Evolutionary conservation across 305 asterid genomes (phyloP), one percentile per base, ranked within the genome.

Genomic region (Rubia tinctorum): DNA sequence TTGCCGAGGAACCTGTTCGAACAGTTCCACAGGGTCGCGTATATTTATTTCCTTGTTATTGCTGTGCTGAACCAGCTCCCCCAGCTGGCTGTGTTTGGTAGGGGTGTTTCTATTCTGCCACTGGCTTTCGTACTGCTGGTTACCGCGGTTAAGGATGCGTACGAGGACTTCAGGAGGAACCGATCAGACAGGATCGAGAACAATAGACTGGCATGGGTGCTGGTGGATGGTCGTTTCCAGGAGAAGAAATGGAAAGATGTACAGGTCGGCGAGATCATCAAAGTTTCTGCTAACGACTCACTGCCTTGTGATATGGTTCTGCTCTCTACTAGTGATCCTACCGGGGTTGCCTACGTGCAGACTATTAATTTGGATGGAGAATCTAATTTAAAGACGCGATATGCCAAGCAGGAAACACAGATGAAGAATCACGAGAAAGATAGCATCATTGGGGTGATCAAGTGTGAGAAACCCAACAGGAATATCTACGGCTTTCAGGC

Each of bases 261-360:
- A 65, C 71, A 82, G 34, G 98, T 93, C 5, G 97, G 99, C 59
- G 98, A 95, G 82, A 73, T 89, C 72, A 81, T 95, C 78, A 95
- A 88, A 79, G 75, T 92, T 73, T 84, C 82, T 27, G 86, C 85
- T 18, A 88, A 87, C 37, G 91, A 87, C 18, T 85, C 96, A 27
- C 89, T 90, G 77, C 99, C 99, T n/a, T 95, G 99, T 81, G 99
- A 95, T 68, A 88, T 92, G 98, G 98, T 95, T n/a, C 75, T 95
- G 62, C 90, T 95, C 76, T 92, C 97, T 1, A 95, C 99, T 2
- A 89, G 98, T 66, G 99, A 95, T 73, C 47, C 87, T 2, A 90
- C 97, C 22, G 99, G 99, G 11, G 99, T 95, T 22, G 98, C 97
- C 11, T 95, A 90, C 67, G 84, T 95, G 13, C 96, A 92, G 82